Percentiles rank a stretch among this genome's conserved stretches.
Conservation (phyloP, 345 rosid species). For the Limnanthes douglasii region DNA sequence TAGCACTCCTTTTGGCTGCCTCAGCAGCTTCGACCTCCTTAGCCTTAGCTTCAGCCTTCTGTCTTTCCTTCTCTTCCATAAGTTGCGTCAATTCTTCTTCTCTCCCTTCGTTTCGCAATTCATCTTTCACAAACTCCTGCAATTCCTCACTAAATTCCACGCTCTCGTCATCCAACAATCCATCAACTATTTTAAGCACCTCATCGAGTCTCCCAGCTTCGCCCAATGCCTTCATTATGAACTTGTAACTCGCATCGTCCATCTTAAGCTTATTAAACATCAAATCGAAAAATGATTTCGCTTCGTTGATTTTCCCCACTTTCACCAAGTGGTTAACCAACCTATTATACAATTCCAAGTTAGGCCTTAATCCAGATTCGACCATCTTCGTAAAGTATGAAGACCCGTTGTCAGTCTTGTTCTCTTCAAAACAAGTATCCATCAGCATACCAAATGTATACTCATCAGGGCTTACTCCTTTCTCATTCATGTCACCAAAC, state of each 20-base stretch:
- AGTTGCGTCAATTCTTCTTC: slow-evolving; percentile 64
- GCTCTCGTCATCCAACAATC: slow-evolving; percentile 55
- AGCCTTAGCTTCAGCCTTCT: slow-evolving; percentile 83
- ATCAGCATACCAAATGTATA: slow-evolving; percentile 52
- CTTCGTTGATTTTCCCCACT: slow-evolving; percentile 57
- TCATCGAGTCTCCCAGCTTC: slow-evolving; percentile 56
- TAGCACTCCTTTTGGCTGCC: slow-evolving; percentile 60
- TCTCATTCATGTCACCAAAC: slow-evolving; percentile 60
- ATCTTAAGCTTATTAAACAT: slow-evolving; percentile 85
- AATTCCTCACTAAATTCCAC: slow-evolving; percentile 43
- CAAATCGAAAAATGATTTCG: slow-evolving; percentile 51
- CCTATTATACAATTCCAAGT: slow-evolving; percentile 53
- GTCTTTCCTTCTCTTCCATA: slow-evolving; percentile 71
- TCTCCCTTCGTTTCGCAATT: slow-evolving; percentile 58
- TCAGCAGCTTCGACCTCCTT: slow-evolving; percentile 58
- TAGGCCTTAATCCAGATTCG: slow-evolving; percentile 58
- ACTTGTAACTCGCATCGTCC: slow-evolving; percentile 62
- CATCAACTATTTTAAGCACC: slow-evolving; percentile 60
- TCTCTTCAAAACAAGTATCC: slow-evolving; percentile 59
- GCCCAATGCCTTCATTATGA: slow-evolving; percentile 54
- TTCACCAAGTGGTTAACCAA: slow-evolving; percentile 51
- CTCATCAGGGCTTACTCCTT: slow-evolving; percentile 77
- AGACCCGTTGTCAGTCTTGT: slow-evolving; percentile 66
- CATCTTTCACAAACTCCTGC: slow-evolving; percentile 62
- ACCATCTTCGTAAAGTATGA: slow-evolving; percentile 61